Percentiles rank a stretch among this genome's conserved stretches.
phyloP scores from a whole-genome alignment of 805 yeast genomes.

The Kodamaea jinghongensis region DNA sequence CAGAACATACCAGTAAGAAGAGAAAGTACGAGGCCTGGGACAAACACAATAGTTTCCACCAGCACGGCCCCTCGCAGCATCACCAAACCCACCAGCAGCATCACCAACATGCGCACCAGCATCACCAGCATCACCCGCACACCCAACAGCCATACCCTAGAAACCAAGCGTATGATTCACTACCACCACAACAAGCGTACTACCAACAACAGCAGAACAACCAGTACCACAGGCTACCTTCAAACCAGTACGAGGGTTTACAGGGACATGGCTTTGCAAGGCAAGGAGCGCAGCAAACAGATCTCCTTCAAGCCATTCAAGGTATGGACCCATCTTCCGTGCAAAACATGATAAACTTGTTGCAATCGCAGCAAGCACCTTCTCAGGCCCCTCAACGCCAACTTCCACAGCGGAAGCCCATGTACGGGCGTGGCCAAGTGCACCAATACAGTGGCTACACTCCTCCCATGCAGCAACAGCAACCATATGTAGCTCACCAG shows the following conservation, averaged over 20 bases:
- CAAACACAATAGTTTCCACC: no score
- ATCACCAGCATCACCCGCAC: constrained; percentile 1
- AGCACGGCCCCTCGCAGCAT: no score
- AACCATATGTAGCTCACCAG: constrained; percentile 12
- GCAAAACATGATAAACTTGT: constrained; percentile 29
- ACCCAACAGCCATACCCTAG: constrained; percentile 1
- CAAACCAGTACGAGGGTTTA: constrained; percentile 3
- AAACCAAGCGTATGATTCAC: constrained; percentile 1
- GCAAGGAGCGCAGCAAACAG: constrained; percentile 6
- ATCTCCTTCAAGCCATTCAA: constrained; percentile 19
- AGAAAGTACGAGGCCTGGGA: no score
- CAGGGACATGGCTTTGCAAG: neutral
- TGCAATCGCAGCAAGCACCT: constrained; percentile 24
- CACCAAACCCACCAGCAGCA: constrained; percentile 4
- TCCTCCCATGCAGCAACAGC: constrained; percentile 9
- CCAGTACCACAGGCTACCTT: neutral
- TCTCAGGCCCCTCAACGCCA: constrained; percentile 6
- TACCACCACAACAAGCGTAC: constrained; percentile 3
- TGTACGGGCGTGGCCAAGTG: constrained; percentile 8
- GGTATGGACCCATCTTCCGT: constrained; percentile 31
- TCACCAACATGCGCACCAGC: constrained; percentile 3
- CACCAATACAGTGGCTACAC: constrained; percentile 5
- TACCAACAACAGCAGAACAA: neutral
- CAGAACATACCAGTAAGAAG: no score
- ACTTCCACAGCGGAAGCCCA: constrained; percentile 10